Percentiles rank a stretch among this genome's conserved stretches.
Evolutionary conservation across 139 green algal genomes (phyloP).

Genomic region (Deuterostichococcus epilithicus): DNA sequence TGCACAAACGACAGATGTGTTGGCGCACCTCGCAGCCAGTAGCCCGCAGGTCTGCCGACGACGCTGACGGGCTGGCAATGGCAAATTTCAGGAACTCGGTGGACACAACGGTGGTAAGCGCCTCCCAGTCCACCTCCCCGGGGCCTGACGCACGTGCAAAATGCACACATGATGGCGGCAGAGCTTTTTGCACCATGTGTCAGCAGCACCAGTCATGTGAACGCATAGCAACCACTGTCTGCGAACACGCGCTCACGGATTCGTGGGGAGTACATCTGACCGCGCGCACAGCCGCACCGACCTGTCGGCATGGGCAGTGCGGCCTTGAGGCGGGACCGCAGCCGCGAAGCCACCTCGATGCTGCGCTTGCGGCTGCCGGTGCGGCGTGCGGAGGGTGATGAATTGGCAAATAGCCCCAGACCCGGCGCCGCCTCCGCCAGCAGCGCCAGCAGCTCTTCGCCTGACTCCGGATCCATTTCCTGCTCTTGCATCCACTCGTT

Average conservation of each 20-base stretch:
- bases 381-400: neutral
- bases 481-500: neutral
- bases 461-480: constrained; percentile 31
- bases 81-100: constrained; percentile 51
- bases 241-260: neutral
- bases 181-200: neutral
- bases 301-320: constrained; percentile 36
- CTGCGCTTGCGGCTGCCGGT: constrained; percentile 4
- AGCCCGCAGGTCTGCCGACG: constrained; percentile 6
- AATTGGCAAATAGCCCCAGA: constrained; percentile 27
- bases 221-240: constrained; percentile 10
- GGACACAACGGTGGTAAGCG: constrained; percentile 36
- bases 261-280: neutral
- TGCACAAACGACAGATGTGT: neutral
- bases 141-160: no score
- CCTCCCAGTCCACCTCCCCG: constrained; percentile 44
- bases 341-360: constrained; percentile 15
- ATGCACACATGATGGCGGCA: no score
- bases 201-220: neutral
- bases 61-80: constrained; percentile 1
- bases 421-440: constrained; percentile 52
- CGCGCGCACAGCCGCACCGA: neutral
- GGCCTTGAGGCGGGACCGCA: constrained; percentile 19
- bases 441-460: constrained; percentile 60
- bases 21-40: constrained; percentile 17